A percentile compares a stretch with the other conserved stretches of the same genome.
These are phyloP conservation scores for Boletus smithii DNA, from an alignment of 1,284 basidiomycete genomes.

Conservation along the genomic window DNA sequence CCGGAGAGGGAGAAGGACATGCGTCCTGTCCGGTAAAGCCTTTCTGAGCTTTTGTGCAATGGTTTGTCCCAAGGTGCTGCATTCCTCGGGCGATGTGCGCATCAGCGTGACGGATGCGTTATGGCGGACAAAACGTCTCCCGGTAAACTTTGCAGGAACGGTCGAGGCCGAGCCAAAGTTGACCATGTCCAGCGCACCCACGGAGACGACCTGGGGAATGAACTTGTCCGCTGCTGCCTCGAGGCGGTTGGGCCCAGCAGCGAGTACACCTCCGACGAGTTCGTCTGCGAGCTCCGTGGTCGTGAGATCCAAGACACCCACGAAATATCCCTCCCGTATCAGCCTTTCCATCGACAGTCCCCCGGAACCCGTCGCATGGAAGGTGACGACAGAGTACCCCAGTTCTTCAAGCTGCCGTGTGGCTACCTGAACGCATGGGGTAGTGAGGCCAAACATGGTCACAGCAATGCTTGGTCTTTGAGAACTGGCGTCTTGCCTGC, in stretches of 20 bases:
- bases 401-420: slow-evolving; percentile 22
- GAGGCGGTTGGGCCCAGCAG: slow-evolving; percentile 25
- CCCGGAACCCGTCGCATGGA: slow-evolving; percentile 31
- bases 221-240: slow-evolving; percentile 20
- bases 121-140: slow-evolving; percentile 19
- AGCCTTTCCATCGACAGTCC: slow-evolving; percentile 31
- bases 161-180: slow-evolving; percentile 29
- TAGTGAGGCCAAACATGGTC: slow-evolving; percentile 32
- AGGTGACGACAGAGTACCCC: slow-evolving; percentile 27
- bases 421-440: slow-evolving; percentile 25
- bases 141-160: slow-evolving; percentile 17
- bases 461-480: slow-evolving; percentile 15
- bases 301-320: slow-evolving; percentile 28
- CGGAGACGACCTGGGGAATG: slow-evolving; percentile 25
- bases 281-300: slow-evolving; percentile 32
- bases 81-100: slow-evolving; percentile 29
- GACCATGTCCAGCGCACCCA: slow-evolving; percentile 32
- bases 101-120: slow-evolving; percentile 30
- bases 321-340: slow-evolving; percentile 23
- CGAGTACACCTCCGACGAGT: slow-evolving; percentile 28
- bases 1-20: slow-evolving; percentile 24
- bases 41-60: slow-evolving; percentile 21
- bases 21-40: slow-evolving; percentile 16
- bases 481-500: background rate
- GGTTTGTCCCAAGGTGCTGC: slow-evolving; percentile 20